Evolutionary conservation across 495 filamentous ascomycete genomes (phyloP).

Genomic region (Achaetomiella virescens): DNA sequence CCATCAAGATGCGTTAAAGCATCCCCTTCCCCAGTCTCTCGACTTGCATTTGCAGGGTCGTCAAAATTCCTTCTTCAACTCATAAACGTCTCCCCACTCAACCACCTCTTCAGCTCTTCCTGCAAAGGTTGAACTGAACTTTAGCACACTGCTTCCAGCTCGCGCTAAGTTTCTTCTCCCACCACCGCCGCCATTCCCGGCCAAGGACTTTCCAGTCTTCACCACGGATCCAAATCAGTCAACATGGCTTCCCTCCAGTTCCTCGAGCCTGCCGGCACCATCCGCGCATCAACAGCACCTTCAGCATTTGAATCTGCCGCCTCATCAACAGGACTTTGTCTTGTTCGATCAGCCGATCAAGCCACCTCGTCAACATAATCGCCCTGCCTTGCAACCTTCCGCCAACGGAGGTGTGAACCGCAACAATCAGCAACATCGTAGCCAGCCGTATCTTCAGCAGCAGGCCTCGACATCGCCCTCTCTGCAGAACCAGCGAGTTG

Average conservation of each 20-base stretch:
- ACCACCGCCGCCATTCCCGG: constrained; percentile 46
- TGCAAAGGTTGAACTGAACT: constrained; percentile 51
- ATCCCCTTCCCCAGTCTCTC: constrained; percentile 17
- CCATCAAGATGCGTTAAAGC: constrained; percentile 37
- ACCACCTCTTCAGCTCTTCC: constrained; percentile 43
- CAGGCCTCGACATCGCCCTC: constrained; percentile 32
- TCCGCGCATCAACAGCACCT: constrained; percentile 44
- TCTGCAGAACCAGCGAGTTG: constrained; percentile 52
- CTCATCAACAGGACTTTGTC: constrained; percentile 48
- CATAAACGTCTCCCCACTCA: constrained; percentile 39
- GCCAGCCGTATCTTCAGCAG: constrained; percentile 27
- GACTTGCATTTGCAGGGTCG: constrained; percentile 19
- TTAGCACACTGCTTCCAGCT: constrained; percentile 43
- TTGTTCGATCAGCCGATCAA: constrained; percentile 46
- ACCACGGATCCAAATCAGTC: constrained; percentile 53
- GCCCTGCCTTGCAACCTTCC: constrained; percentile 35
- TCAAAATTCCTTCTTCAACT: constrained; percentile 44
- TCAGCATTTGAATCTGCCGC: constrained; percentile 38
- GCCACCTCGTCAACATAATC: constrained; percentile 45
- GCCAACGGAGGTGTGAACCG: constrained; percentile 36
- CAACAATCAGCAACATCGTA: constrained; percentile 35
- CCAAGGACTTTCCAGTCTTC: constrained; percentile 51
- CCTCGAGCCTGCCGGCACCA: constrained; percentile 52
- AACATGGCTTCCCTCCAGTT: constrained; percentile 57
- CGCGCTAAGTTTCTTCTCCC: constrained; percentile 41